phyloP scores from a whole-genome alignment of 2,329 filamentous ascomycete species.

The Colletotrichum aenigma region DNA sequence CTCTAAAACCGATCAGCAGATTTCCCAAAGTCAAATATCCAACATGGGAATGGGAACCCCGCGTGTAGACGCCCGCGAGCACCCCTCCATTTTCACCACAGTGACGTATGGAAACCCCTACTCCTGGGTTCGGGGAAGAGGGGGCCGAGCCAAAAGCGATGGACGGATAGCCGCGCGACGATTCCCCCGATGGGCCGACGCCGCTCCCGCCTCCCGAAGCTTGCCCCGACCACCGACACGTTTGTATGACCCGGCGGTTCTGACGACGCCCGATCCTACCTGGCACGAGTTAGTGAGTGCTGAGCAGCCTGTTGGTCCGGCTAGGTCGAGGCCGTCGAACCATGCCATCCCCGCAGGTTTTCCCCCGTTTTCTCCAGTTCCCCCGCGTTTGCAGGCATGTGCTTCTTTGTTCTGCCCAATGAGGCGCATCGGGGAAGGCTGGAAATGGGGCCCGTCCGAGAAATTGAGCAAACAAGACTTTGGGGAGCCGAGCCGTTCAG shows the following conservation, averaged over 20 bases:
- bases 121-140: neutral
- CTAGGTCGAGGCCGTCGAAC: neutral
- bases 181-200: constrained; percentile 4
- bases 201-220: neutral
- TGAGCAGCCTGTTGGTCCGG: neutral
- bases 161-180: constrained; percentile 1
- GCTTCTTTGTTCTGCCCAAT: neutral
- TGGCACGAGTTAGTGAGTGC: neutral
- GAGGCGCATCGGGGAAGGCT: neutral
- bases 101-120: constrained; percentile 6
- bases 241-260: neutral
- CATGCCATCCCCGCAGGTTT: neutral
- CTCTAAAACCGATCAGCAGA: neutral
- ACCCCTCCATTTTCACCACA: neutral
- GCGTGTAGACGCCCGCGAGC: neutral
- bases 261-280: constrained; percentile 1
- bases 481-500: neutral
- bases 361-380: neutral
- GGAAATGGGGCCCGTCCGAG: neutral
- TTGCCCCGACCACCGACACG: neutral
- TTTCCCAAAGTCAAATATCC: neutral
- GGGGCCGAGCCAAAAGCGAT: neutral
- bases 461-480: neutral
- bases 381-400: constrained; percentile 1
- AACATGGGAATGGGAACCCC: neutral